A percentile compares a stretch with the other conserved stretches of the same genome.
Evolutionary conservation across 169 alveolate genomes (phyloP).

Genomic region (Besnoitia besnoiti): DNA sequence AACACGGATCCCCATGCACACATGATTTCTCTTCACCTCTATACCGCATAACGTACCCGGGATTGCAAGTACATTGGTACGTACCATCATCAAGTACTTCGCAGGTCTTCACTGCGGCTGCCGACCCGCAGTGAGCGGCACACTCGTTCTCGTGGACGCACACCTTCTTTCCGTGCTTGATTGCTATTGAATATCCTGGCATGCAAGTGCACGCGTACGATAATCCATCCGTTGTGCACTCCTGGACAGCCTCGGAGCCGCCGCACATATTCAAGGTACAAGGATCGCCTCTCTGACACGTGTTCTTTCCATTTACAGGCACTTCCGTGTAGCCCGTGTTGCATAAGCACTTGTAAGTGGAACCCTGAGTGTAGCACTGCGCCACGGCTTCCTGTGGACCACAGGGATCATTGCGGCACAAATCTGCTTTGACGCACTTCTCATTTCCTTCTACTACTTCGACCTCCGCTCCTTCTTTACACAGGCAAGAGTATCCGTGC

Average conservation of each 20-base stretch:
- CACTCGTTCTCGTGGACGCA: slow-evolving; percentile 19
- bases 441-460: not conserved
- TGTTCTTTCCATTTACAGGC: not conserved
- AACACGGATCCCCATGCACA: not conserved
- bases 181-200: not conserved
- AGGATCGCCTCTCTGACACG: slow-evolving; percentile 7
- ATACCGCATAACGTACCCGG: slow-evolving; percentile 2
- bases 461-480: not conserved
- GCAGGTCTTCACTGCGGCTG: slow-evolving; percentile 19
- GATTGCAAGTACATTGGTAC: not conserved
- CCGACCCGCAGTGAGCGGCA: not conserved
- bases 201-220: slow-evolving; percentile 26
- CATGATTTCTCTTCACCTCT: not conserved
- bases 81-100: not conserved
- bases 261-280: slow-evolving; percentile 22
- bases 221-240: slow-evolving; percentile 23
- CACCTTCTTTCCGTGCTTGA: not conserved
- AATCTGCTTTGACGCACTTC: not conserved
- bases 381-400: not conserved
- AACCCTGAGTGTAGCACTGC: slow-evolving; percentile 25
- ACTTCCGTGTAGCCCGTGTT: slow-evolving; percentile 39
- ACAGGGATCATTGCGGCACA: slow-evolving; percentile 4
- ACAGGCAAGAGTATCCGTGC: slow-evolving; percentile 7
- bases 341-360: slow-evolving; percentile 27
- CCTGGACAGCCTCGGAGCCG: slow-evolving; percentile 5